Evolutionary conservation across 345 rosid species (phyloP).

Genomic region (Corchorus olitorius): DNA sequence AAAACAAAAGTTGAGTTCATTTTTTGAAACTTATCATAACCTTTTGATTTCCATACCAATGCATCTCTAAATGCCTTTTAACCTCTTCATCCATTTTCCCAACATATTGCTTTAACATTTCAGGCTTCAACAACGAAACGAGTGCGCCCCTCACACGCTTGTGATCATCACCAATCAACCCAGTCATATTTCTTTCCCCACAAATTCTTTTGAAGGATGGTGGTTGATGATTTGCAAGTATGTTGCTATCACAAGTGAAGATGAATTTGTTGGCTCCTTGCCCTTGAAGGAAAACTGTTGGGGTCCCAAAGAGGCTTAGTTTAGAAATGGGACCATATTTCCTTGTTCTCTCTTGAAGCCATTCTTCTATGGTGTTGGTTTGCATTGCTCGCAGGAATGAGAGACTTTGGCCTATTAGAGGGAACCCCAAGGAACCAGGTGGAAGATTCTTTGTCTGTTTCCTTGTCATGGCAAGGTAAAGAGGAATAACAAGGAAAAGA

Average conservation of each 20-base stretch:
- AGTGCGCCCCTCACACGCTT: conserved; percentile 44
- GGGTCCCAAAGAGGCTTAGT: conserved; percentile 44
- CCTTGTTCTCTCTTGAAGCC: conserved; percentile 33
- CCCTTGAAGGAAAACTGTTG: conserved; percentile 42
- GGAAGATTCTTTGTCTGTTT: conserved; percentile 31
- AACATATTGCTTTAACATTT: conserved; percentile 49
- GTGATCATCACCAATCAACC: conserved; percentile 44
- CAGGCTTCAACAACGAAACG: conserved; percentile 49
- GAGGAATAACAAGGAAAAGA: conserved; percentile 29
- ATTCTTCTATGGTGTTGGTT: conserved; percentile 28
- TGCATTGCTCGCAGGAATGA: conserved; percentile 31
- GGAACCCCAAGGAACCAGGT: conserved; percentile 45
- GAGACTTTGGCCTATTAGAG: conserved; percentile 44
- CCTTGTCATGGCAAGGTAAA: conserved; percentile 21
- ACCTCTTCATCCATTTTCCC: conserved; percentile 51
- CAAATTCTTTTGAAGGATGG: conserved; percentile 28
- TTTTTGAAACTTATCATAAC: conserved; percentile 27
- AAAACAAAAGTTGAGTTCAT: no score
- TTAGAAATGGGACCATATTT: conserved; percentile 46
- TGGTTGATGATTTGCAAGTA: conserved; percentile 29
- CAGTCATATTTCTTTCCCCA: conserved; percentile 37
- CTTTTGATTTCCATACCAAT: conserved; percentile 40
- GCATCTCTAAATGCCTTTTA: conserved; percentile 35
- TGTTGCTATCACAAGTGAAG: conserved; percentile 32
- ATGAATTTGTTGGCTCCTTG: conserved; percentile 48